These are phyloP conservation scores for Lyophyllum shimeji DNA, from an alignment of 768 basidiomycete genomes.

Conservation along the genomic window DNA sequence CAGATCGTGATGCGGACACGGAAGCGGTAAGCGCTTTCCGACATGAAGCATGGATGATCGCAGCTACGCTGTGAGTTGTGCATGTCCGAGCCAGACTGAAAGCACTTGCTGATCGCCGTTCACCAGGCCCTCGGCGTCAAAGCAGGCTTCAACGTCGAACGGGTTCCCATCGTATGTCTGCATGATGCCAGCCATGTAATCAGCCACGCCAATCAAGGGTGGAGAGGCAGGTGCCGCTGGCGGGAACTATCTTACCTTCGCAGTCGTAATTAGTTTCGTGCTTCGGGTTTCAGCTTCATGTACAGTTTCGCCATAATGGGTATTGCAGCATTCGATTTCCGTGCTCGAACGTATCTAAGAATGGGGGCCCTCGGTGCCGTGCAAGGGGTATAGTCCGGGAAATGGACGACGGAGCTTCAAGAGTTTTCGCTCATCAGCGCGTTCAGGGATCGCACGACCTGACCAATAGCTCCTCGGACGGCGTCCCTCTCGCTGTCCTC, in stretches of 20 bases:
- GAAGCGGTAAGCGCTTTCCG: constrained; percentile 71
- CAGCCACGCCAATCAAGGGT: background rate
- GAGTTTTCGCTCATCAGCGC: constrained; percentile 42
- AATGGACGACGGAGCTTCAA: constrained; percentile 1
- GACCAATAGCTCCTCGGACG: constrained; percentile 61
- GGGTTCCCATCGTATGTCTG: constrained; percentile 21
- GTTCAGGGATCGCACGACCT: constrained; percentile 62
- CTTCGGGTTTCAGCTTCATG: background rate
- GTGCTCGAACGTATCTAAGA: background rate
- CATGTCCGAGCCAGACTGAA: background rate
- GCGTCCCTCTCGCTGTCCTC: constrained; percentile 41
- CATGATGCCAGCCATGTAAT: constrained; percentile 27
- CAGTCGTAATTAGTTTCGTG: background rate
- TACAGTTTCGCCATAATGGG: background rate
- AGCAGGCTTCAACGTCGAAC: constrained; percentile 1
- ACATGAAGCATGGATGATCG: constrained; percentile 67
- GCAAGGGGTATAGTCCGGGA: background rate
- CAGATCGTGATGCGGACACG: constrained; percentile 66
- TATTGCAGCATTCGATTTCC: background rate
- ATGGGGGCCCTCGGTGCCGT: background rate
- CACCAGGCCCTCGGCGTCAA: constrained; percentile 9
- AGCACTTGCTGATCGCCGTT: background rate
- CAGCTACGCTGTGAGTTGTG: constrained; percentile 33
- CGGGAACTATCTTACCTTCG: background rate
- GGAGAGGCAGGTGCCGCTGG: background rate